phyloP scores from a whole-genome alignment of 1,284 basidiomycete genomes.

The Schizophyllum commune region DNA sequence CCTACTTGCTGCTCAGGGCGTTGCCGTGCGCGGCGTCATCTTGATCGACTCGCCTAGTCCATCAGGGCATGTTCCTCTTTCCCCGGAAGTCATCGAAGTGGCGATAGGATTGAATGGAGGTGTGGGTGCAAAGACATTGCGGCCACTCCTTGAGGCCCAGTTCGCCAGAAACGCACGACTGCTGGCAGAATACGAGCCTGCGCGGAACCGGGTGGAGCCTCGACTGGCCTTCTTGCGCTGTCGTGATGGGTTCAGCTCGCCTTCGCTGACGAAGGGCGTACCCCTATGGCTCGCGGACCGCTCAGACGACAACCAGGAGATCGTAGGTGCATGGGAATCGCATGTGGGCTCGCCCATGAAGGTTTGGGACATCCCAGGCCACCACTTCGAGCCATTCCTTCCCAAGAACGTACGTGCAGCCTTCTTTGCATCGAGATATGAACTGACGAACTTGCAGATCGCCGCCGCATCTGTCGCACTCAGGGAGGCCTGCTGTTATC shows the following conservation, averaged over 20 bases:
- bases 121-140: constrained; percentile 17
- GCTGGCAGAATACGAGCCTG: constrained; percentile 27
- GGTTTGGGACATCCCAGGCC: neutral
- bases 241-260: neutral
- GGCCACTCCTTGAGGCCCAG: constrained; percentile 28
- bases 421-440: neutral
- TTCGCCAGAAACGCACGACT: constrained; percentile 36
- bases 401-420: neutral
- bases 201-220: neutral
- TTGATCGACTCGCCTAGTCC: constrained; percentile 63
- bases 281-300: neutral
- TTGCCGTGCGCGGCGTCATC: constrained; percentile 46
- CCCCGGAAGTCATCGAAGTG: constrained; percentile 39
- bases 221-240: neutral
- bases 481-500: neutral
- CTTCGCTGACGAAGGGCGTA: neutral
- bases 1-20: constrained; percentile 35
- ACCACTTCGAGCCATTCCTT: neutral
- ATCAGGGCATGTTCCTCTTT: constrained; percentile 36
- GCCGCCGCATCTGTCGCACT: neutral
- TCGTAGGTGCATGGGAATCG: neutral
- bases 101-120: constrained; percentile 21
- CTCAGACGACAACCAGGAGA: neutral
- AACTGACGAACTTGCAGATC: neutral
- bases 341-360: neutral